Base-by-base conservation (phyloP, 2,329 filamentous ascomycete species). In the Alternaria conjuncta region DNA sequence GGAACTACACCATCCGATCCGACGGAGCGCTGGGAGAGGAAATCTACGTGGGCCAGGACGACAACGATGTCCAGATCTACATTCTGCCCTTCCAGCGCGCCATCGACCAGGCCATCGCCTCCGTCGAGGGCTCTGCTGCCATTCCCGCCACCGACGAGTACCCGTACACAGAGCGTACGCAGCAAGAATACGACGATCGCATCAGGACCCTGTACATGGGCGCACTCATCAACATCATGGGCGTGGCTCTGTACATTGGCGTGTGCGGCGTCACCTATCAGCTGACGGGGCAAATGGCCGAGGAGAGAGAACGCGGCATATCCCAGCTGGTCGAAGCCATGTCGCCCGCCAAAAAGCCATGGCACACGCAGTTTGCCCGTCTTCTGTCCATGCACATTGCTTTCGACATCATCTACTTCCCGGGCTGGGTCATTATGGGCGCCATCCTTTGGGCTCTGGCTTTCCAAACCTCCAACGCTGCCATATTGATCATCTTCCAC, bases 261-360 rank as follows among this genome's bases (percentile, higher is more conserved):
- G 86, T 96, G 58, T 89, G 96, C 49, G 93, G 92, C 58, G 87
- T 97, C 25, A 90, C 90, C 41, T 97, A 97, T 77, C 94, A 97
- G 73, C 84, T 97, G 60, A 92, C 93, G 0, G 94, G 94, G 9
- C 89, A 94, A 71, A 90, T 97, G 77, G 94, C 94, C 8, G 89
- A 90, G 2, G 94, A 97, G 80, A 86, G 94, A 60, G 94, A 97
- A 82, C 84, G 89, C 15, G 94, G 94, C 61, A 96, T 97, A 87
- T 92, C 92, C 5, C 92, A 94, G 66, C 84, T 97, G 26, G 88
- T 97, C 46, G 94, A 97, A 79, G 91, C 93, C 58, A 97, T 97
- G 93, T 94, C 96, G 85, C 91, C 92, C 1, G 92, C 92, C 59
- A 85, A 86, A 58, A 86, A 86, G 53, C 84, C 87, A 46, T 96